phyloP scores from a whole-genome alignment of 768 basidiomycete genomes.

The Leucocoprinus leucothites region DNA sequence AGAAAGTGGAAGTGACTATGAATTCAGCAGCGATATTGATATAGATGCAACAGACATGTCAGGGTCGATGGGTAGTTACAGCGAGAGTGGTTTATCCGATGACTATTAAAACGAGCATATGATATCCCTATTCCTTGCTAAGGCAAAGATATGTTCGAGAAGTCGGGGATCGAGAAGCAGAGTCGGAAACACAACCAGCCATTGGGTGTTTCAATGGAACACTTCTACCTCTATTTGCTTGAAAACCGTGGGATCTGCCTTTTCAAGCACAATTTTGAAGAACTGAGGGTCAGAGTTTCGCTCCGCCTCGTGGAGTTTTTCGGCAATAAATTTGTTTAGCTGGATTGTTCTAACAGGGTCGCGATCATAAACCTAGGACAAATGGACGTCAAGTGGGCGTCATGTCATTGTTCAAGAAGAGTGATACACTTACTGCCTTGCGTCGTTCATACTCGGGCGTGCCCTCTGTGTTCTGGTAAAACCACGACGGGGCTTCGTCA shows the following conservation, averaged over 20 bases:
- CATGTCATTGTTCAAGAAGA: slow-evolving; percentile 5
- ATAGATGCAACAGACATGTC: slow-evolving; percentile 50
- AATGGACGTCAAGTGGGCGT: too few relatives aligned
- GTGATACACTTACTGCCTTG: slow-evolving; percentile 47
- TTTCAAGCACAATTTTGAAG: slow-evolving; percentile 63
- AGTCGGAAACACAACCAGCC: background rate
- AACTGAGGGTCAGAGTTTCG: slow-evolving; percentile 49
- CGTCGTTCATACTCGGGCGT: slow-evolving; percentile 79
- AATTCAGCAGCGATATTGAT: slow-evolving; percentile 54
- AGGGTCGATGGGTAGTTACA: slow-evolving; percentile 51
- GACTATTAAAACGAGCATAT: slow-evolving; percentile 23
- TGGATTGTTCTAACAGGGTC: slow-evolving; percentile 71
- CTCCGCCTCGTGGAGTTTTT: slow-evolving; percentile 63
- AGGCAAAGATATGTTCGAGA: background rate
- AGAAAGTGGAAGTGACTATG: slow-evolving; percentile 49
- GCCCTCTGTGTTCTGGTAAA: slow-evolving; percentile 62
- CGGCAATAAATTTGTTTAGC: slow-evolving; percentile 59
- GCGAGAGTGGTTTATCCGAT: slow-evolving; percentile 43
- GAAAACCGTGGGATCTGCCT: slow-evolving; percentile 72
- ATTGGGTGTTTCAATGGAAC: slow-evolving; percentile 21
- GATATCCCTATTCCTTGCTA: slow-evolving; percentile 4
- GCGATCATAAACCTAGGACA: slow-evolving; percentile 55
- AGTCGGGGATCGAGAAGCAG: background rate
- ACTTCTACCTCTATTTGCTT: slow-evolving; percentile 64
- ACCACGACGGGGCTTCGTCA: slow-evolving; percentile 51